Base-by-base conservation (phyloP, 2,329 filamentous ascomycete species). In the Trichothecium roseum region DNA sequence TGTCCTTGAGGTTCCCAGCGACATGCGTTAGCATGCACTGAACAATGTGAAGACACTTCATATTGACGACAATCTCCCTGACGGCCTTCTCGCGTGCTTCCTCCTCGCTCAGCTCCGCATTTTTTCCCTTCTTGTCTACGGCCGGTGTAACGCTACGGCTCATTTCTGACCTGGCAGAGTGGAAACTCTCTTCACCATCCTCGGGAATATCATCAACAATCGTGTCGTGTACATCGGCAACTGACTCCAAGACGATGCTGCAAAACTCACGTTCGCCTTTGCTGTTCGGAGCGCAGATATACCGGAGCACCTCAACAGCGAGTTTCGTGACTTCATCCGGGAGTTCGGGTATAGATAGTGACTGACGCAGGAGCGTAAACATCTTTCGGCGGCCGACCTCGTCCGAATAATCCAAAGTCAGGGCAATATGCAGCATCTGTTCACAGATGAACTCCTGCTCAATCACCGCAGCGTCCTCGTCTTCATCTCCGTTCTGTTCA, bases 1-100 rank as follows among this genome's bases (percentile, higher is more conserved):
- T 94, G 46, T 88, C 75, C 58, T 95, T 87, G 27, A 96, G 67
- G 50, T 84, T 84, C 41, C 86, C 85, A 36, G 84, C 73, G 8
- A 98, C 85, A 51, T 96, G 94, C 53, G 93, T 80, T 35, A 98
- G 72, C 84, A 96, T 94, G 66, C 87, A 96, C 57, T 95, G 86
- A 18, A 93, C 88, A 46, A 98, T 95, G 53, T 95, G 84, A 42
- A 98, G 70, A 57, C 91, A 96, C 62, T 96, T 96, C 76, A 95
- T 88, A 65, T 96, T 96, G 56, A 96, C 83, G 66, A 95, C 79
- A 52, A 95, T 91, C 60, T 95, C 87, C 45, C 77, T 80, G 45
- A 95, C 77, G 2, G 84, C 85, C 62, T 88, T 93, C 32, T 73
- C 70, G 45, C 75, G 69, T 8, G 75, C 74, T 42, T 80, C 75